These are phyloP conservation scores for Thelonectria olida DNA, from an alignment of 2,329 filamentous ascomycete genomes.

Conservation along the genomic window DNA sequence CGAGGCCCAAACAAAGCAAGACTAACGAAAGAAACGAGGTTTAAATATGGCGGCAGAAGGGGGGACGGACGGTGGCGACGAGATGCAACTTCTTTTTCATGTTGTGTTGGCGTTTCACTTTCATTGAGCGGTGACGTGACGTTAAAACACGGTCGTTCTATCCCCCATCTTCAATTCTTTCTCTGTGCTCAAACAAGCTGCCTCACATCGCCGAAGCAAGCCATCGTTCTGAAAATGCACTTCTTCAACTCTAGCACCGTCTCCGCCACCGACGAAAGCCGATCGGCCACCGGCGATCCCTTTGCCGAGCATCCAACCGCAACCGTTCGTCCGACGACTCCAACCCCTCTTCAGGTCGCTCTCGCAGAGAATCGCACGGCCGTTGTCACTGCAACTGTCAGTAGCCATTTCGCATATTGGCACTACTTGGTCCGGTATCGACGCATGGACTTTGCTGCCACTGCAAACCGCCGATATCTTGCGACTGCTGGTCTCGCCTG, in stretches of 20 bases:
- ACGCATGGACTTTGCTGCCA: conserved; percentile 30
- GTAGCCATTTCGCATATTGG: conserved; percentile 39
- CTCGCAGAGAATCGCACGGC: conserved; percentile 35
- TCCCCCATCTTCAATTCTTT: not conserved
- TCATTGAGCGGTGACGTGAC: not conserved
- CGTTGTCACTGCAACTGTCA: conserved; percentile 35
- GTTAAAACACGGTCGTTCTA: not conserved
- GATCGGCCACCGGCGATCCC: conserved; percentile 33
- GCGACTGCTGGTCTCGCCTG: conserved; percentile 34
- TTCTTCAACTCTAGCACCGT: conserved; percentile 24
- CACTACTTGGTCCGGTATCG: conserved; percentile 35
- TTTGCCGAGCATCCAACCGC: conserved; percentile 39
- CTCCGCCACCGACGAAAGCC: conserved; percentile 37
- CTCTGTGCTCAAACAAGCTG: not conserved
- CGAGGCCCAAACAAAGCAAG: conserved; percentile 9
- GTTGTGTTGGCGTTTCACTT: not conserved
- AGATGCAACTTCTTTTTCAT: not conserved
- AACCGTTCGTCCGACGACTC: conserved; percentile 32
- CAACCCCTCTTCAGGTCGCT: conserved; percentile 38
- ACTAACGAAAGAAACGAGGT: not conserved
- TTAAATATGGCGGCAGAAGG: not conserved
- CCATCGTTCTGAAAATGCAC: conserved; percentile 31
- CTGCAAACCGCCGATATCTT: conserved; percentile 31
- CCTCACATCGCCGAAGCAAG: not conserved
- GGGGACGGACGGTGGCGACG: not conserved